Evolutionary conservation across 1,284 basidiomycete genomes (phyloP).

Genomic region (Cutaneotrichosporon spelunceum): DNA sequence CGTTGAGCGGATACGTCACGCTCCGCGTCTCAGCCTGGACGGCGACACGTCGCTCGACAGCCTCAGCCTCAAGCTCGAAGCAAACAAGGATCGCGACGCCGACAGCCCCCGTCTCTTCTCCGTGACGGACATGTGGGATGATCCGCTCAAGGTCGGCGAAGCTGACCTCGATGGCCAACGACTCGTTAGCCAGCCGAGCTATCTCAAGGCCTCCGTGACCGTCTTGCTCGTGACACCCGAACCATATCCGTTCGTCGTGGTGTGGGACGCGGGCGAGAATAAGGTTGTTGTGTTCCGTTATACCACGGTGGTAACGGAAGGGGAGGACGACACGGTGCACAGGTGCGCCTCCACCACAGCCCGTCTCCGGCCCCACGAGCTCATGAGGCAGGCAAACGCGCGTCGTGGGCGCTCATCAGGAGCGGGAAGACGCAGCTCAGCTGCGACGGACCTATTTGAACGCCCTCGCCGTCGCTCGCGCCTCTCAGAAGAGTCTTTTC

Average conservation of each 20-base stretch:
- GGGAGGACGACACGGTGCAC: conserved; percentile 6
- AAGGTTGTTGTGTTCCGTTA: conserved; percentile 43
- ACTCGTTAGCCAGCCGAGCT: not conserved
- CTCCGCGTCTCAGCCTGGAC: not conserved
- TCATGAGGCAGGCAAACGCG: conserved; percentile 22
- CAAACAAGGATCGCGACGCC: conserved; percentile 62
- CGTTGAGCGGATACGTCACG: conserved; percentile 25
- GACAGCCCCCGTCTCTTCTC: conserved; percentile 73
- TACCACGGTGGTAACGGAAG: conserved; percentile 15
- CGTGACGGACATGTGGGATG: conserved; percentile 69
- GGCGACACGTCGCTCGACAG: conserved; percentile 8
- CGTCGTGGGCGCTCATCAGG: not conserved
- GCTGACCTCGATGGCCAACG: conserved; percentile 23
- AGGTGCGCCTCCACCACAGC: conserved; percentile 8
- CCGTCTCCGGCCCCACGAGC: conserved; percentile 33
- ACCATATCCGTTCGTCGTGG: conserved; percentile 39
- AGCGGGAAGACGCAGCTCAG: not conserved
- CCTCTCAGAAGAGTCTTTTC: conserved; percentile 25
- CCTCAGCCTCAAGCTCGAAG: conserved; percentile 3
- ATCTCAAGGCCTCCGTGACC: conserved; percentile 8
- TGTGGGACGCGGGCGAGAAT: conserved; percentile 27
- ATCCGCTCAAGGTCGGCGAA: conserved; percentile 61
- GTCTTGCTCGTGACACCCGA: conserved; percentile 31
- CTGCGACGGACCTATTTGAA: conserved; percentile 33
- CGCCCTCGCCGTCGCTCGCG: conserved; percentile 34